Evolutionary conservation across 306 rosid genomes (phyloP), one percentile per base, ranked within the genome.

Genomic region (Begonia loranthoides): DNA sequence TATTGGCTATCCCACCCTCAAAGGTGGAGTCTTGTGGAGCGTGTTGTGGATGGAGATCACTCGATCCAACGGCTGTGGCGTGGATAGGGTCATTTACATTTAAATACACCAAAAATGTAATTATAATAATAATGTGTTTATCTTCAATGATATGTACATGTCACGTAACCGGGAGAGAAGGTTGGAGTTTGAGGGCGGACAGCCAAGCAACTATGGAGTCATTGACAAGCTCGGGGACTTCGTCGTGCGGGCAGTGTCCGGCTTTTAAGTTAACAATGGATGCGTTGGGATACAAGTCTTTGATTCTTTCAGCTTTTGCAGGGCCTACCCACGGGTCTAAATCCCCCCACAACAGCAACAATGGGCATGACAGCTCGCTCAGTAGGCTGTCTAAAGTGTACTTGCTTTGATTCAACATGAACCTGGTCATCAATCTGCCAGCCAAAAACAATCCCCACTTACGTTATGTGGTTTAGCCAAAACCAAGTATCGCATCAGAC

Each of bases 311-410:
- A 40, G 93, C 96, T 69, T 83, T 83, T 47, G 82, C 79, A 43
- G 99, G 88, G 68, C 97, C 95, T 14, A 86, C 95, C 97, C 95
- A 90, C 2, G 94, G 95, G 58, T 90, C 97, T 45, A 90, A 77
- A 79, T 90, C 97, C 21, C 94, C 97, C 97, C 92, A 86, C 12
- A 90, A 63, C 81, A 90, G 51, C 68, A 90, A 65, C 60, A 90
- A 55, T 1, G 99, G 99, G 71, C 95, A 90, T 40, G 80, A 52
- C 62, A 80, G 79, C 73, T 86, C 69, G 52, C 80, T 69, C 58
- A 86, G 61, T 24, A 82, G 74, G 28, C 79, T 52, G 61, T 90
- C 82, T 24, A 86, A 59, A 3, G 95, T 90, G 68, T 86, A 82
- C 28, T 80, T 81, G 74, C 77, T 80, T 65, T 72, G 99, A 56